Conservation (phyloP, 2,329 filamentous ascomycete genomes). For the Alternaria consortialis region DNA sequence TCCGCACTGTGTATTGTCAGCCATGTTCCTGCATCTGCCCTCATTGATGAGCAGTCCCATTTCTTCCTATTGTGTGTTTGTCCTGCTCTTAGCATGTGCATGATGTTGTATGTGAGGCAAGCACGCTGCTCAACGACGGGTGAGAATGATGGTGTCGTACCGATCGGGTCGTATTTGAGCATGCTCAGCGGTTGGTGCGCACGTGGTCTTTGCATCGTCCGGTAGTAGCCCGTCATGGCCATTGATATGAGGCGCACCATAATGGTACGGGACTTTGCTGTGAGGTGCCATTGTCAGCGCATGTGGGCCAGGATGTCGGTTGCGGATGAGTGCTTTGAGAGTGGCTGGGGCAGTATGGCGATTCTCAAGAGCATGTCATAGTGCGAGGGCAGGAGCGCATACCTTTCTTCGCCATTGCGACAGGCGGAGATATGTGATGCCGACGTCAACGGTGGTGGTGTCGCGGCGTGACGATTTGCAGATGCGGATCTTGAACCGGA, state of each 20-base stretch:
- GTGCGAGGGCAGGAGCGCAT: constrained; percentile 2
- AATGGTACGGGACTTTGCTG: constrained; percentile 91
- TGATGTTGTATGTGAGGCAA: background rate
- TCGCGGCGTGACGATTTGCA: constrained; percentile 31
- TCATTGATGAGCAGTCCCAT: too few species aligned
- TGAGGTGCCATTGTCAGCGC: constrained; percentile 26
- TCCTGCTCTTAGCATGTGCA: background rate
- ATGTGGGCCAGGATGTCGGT: background rate
- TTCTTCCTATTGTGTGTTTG: background rate
- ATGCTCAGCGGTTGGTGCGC: constrained; percentile 87
- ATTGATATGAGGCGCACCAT: constrained; percentile 95
- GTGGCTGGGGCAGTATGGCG: background rate
- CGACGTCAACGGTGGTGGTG: constrained; percentile 24
- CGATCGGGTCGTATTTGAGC: constrained; percentile 98
- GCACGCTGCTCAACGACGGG: too few species aligned
- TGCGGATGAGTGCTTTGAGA: background rate
- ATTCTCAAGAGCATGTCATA: too few species aligned
- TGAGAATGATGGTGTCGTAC: constrained; percentile 60
- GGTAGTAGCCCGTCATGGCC: constrained; percentile 99
- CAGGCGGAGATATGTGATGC: constrained; percentile 15
- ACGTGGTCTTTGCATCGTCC: constrained; percentile 85
- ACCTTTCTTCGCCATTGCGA: constrained; percentile 51
- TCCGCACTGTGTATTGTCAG: constrained; percentile 71
- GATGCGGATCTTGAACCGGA: constrained; percentile 25
- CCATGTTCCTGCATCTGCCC: background rate